A percentile compares a stretch with the other conserved stretches of the same genome.
phyloP scores from a whole-genome alignment of 208 protist species.

The Acanthamoeba rhysodes region DNA sequence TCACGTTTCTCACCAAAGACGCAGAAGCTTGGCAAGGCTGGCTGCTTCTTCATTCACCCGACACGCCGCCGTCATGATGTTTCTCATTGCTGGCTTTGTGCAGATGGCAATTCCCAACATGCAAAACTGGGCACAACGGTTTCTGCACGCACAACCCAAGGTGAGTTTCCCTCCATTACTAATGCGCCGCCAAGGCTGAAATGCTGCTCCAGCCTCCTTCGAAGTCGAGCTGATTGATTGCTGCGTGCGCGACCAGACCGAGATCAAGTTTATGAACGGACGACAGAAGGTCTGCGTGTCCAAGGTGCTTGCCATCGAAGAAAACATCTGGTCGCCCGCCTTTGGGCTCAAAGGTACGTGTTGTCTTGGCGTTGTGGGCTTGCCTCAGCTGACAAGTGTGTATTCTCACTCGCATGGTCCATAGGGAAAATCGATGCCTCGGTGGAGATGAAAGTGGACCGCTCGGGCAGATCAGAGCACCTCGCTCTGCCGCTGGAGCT shows the following conservation, averaged over 20 bases:
- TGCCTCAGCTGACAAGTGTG: not conserved
- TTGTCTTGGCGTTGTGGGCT: not conserved
- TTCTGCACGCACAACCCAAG: not conserved
- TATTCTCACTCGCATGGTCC: no score
- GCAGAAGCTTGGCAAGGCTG: no score
- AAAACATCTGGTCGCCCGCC: slow-evolving; percentile 86
- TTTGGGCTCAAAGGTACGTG: slow-evolving; percentile 85
- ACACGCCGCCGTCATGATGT: not conserved
- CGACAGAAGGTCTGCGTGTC: slow-evolving; percentile 75
- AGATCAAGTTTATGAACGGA: slow-evolving; percentile 20
- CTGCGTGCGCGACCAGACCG: not conserved
- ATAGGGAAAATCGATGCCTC: slow-evolving; percentile 80
- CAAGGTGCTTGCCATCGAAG: slow-evolving; percentile 85
- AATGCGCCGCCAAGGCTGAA: not conserved
- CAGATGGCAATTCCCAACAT: slow-evolving; percentile 54
- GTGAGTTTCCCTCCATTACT: not conserved
- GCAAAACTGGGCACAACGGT: slow-evolving; percentile 68
- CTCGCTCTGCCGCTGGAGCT: slow-evolving; percentile 82
- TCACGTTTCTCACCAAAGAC: not conserved
- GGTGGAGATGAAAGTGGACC: slow-evolving; percentile 78
- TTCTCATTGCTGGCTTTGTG: not conserved
- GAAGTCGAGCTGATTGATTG: not conserved
- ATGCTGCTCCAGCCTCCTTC: not conserved
- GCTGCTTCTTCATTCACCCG: no score
- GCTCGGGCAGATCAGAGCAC: not conserved